Conservation (phyloP, 2,329 filamentous ascomycete genomes). For the Pyrenophora tritici-repentis region DNA sequence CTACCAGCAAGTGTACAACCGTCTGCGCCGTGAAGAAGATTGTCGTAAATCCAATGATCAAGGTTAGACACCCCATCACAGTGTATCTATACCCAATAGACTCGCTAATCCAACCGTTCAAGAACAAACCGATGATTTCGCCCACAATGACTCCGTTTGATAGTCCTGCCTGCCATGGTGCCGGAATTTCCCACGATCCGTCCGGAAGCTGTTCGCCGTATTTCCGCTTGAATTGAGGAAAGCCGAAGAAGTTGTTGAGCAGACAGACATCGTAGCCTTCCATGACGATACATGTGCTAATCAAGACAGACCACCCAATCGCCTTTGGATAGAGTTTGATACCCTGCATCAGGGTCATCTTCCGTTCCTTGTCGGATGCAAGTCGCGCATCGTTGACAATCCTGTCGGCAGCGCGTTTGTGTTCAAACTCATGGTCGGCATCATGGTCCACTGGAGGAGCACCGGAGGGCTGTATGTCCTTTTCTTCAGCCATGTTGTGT, state of each 20-base stretch:
- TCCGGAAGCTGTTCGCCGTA: conserved; percentile 51
- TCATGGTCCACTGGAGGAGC: conserved; percentile 17
- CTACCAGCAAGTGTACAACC: conserved; percentile 51
- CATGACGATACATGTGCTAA: conserved; percentile 92
- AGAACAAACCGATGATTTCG: conserved; percentile 53
- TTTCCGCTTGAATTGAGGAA: conserved; percentile 54
- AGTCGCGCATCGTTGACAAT: conserved; percentile 50
- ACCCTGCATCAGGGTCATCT: conserved; percentile 69
- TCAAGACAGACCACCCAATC: conserved; percentile 79
- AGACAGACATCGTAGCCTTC: conserved; percentile 85
- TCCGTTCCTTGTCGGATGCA: conserved; percentile 56
- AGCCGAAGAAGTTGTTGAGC: conserved; percentile 76
- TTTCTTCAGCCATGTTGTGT: conserved; percentile 20
- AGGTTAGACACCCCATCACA: conserved; percentile 51
- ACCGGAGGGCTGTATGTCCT: conserved; percentile 29
- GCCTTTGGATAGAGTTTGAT: conserved; percentile 86
- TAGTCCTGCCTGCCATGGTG: conserved; percentile 54
- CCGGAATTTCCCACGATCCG: conserved; percentile 51
- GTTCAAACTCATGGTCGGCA: conserved; percentile 20
- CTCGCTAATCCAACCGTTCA: conserved; percentile 55
- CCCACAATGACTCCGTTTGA: conserved; percentile 55
- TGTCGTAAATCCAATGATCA: conserved; percentile 52
- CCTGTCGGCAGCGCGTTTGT: conserved; percentile 37
- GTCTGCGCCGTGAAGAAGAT: conserved; percentile 57
- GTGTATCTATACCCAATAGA: conserved; percentile 54